These are phyloP conservation scores for Saussurea involucrata DNA, from an alignment of 129 eudicot species.

Conservation along the genomic window DNA sequence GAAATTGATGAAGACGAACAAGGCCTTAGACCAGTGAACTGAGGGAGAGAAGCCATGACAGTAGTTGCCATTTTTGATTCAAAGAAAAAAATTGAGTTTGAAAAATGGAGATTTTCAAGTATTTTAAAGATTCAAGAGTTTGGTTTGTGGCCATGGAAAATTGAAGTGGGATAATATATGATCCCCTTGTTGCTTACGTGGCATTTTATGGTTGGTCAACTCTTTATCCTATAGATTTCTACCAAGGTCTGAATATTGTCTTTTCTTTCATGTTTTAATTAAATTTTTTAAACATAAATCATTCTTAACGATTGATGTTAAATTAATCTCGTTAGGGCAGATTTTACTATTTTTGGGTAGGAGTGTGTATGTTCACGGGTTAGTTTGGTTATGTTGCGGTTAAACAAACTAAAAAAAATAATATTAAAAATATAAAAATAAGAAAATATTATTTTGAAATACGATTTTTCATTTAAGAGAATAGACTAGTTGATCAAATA, in stretches of 20 bases:
- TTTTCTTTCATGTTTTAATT: neutral
- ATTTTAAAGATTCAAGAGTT: slow-evolving; percentile 21
- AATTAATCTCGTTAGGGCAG: too few relatives aligned
- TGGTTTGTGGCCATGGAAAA: slow-evolving; percentile 28
- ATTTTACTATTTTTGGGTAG: too few relatives aligned
- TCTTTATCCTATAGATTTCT: slow-evolving; percentile 46
- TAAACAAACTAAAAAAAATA: too few relatives aligned
- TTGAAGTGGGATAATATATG: slow-evolving; percentile 45
- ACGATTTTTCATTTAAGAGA: too few relatives aligned
- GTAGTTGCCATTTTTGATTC: slow-evolving; percentile 55
- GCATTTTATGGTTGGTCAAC: slow-evolving; percentile 41
- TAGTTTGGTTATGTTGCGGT: too few relatives aligned
- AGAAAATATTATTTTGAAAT: too few relatives aligned
- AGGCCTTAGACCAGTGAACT: slow-evolving; percentile 66
- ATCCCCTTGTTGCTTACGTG: slow-evolving; percentile 64
- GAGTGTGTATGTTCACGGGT: too few relatives aligned
- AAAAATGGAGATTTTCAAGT: slow-evolving; percentile 5
- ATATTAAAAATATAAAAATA: too few relatives aligned
- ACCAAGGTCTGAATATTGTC: neutral
- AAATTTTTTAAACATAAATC: neutral
- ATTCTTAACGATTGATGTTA: too few relatives aligned
- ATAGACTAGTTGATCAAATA: too few relatives aligned
- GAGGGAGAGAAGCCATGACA: slow-evolving; percentile 71
- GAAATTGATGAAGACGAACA: slow-evolving; percentile 41
- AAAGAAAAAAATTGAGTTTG: neutral